Percentiles rank a stretch among this genome's conserved stretches.
Conservation (phyloP, 2,329 filamentous ascomycete genomes). For the Fusarium nelsonii region DNA sequence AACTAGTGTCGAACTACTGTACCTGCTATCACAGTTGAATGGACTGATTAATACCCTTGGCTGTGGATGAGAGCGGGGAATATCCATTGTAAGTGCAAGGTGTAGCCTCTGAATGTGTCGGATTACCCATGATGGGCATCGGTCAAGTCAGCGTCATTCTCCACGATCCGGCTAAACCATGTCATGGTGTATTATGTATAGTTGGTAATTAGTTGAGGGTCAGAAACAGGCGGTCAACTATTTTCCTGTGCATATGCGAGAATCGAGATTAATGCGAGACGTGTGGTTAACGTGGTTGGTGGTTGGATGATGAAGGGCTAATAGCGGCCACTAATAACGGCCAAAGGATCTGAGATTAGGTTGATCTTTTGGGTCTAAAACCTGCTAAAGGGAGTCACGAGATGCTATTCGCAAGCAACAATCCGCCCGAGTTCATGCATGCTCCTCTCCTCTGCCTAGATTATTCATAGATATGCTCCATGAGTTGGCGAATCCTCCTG, state of each 20-base stretch:
- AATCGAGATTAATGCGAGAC: slow-evolving; percentile 27
- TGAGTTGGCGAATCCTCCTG: slow-evolving; percentile 31
- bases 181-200: not conserved
- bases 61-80: slow-evolving; percentile 2
- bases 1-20: slow-evolving; percentile 32
- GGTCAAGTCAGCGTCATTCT: slow-evolving; percentile 20
- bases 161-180: slow-evolving; percentile 3
- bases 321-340: slow-evolving; percentile 16
- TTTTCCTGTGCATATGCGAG: not conserved
- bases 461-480: not conserved
- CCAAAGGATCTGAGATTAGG: slow-evolving; percentile 10
- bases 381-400: slow-evolving; percentile 37
- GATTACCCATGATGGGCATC: slow-evolving; percentile 1
- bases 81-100: slow-evolving; percentile 5
- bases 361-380: slow-evolving; percentile 22
- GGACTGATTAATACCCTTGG: slow-evolving; percentile 13
- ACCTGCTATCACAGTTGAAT: slow-evolving; percentile 16
- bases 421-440: slow-evolving; percentile 23
- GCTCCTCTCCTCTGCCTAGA: not conserved
- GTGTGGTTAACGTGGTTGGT: slow-evolving; percentile 27
- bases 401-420: slow-evolving; percentile 29
- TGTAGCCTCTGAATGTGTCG: not conserved
- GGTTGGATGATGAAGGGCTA: not conserved
- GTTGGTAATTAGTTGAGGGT: not conserved
- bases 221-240: slow-evolving; percentile 32